These are phyloP conservation scores for Pestalotiopsis sp. DNA, from an alignment of 2,329 filamentous ascomycete species.

Conservation along the genomic window DNA sequence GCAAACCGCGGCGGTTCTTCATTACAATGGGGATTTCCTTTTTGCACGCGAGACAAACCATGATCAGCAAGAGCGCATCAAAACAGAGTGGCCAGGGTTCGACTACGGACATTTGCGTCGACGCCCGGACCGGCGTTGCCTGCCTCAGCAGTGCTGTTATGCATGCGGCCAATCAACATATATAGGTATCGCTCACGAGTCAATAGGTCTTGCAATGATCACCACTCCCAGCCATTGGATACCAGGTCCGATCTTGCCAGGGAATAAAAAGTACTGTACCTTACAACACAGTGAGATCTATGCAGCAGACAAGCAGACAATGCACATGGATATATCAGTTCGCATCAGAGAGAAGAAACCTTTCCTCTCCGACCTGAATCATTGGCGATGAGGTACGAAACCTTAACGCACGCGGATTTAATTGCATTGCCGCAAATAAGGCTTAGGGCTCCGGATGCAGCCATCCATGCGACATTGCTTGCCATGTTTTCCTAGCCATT, in stretches of 20 bases:
- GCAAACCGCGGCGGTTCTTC: neutral
- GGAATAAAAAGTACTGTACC: neutral
- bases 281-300: neutral
- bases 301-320: neutral
- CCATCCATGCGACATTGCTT: neutral
- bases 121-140: neutral
- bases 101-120: neutral
- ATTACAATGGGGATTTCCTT: neutral
- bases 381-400: neutral
- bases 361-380: neutral
- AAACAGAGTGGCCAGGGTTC: neutral
- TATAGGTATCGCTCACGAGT: neutral
- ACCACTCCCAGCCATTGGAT: neutral
- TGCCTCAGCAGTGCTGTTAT: neutral
- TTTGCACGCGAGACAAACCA: neutral
- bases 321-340: neutral
- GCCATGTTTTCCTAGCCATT: neutral
- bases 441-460: neutral
- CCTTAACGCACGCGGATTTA: constrained; percentile 1
- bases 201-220: neutral
- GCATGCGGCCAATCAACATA: neutral
- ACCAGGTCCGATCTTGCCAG: neutral
- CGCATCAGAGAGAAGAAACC: neutral
- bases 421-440: neutral
- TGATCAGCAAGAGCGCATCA: neutral